phyloP scores from a whole-genome alignment of 2,329 filamentous ascomycete species.

The Eutypella sp. region DNA sequence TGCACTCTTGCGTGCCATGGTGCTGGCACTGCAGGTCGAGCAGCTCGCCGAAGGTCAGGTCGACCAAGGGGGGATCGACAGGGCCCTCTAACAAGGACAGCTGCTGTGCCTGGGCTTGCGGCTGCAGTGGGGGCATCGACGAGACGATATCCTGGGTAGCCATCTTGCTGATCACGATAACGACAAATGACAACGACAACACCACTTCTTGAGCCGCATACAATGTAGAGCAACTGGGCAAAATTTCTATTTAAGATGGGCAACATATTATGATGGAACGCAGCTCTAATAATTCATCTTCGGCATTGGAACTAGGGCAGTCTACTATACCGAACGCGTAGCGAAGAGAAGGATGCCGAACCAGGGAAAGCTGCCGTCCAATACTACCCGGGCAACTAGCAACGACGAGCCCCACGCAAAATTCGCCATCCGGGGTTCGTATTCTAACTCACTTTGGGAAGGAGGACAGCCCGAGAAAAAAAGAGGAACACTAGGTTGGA shows the following conservation, averaged over 20 bases:
- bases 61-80: conserved; percentile 62
- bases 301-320: too few relatives aligned
- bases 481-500: too few relatives aligned
- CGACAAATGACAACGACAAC: too few relatives aligned
- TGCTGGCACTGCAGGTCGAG: conserved; percentile 65
- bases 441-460: neutral
- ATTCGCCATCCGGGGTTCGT: neutral
- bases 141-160: conserved; percentile 18
- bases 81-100: conserved; percentile 63
- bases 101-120: conserved; percentile 27
- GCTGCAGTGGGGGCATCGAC: conserved; percentile 10
- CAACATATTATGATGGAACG: too few relatives aligned
- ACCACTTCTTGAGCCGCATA: too few relatives aligned
- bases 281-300: too few relatives aligned
- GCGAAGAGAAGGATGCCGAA: too few relatives aligned
- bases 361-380: neutral
- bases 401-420: neutral
- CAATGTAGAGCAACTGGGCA: too few relatives aligned
- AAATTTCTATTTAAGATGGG: too few relatives aligned
- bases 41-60: conserved; percentile 68
- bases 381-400: neutral
- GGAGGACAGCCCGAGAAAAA: neutral
- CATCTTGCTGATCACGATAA: conserved; percentile 15
- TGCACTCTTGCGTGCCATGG: conserved; percentile 60
- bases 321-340: too few relatives aligned